Evolutionary conservation across 805 yeast genomes (phyloP).

Genomic region (Myxozyma neotropica): DNA sequence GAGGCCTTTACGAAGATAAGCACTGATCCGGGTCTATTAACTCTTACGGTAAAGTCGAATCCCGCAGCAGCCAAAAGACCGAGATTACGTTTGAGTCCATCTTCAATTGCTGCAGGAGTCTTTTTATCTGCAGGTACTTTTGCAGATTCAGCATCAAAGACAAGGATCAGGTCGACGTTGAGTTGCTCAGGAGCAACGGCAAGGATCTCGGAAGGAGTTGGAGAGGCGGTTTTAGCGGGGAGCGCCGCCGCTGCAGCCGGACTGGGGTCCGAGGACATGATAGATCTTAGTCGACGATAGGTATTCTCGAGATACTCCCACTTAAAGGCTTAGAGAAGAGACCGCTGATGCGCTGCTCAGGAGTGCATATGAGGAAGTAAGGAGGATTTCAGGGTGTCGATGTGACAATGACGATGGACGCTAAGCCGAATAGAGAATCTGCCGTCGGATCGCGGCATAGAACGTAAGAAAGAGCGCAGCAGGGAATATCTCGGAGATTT

Average conservation of each 20-base stretch:
- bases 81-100: conserved; percentile 6
- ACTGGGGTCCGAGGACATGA: background rate
- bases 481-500: too few species aligned
- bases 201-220: conserved; percentile 1
- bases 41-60: conserved; percentile 17
- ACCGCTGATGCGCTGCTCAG: too few species aligned
- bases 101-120: conserved; percentile 6
- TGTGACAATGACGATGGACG: too few species aligned
- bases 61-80: conserved; percentile 17
- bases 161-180: conserved; percentile 19
- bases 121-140: conserved; percentile 9
- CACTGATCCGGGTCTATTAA: conserved; percentile 24
- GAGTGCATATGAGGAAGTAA: too few species aligned
- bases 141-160: conserved; percentile 16
- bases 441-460: too few species aligned
- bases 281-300: too few species aligned
- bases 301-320: too few species aligned
- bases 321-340: background rate
- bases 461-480: too few species aligned
- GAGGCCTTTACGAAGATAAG: conserved; percentile 28
- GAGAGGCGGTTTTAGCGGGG: background rate
- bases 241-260: background rate
- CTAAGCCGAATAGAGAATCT: too few species aligned
- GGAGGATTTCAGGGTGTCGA: too few species aligned
- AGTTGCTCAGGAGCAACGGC: conserved; percentile 21